Percentiles rank a stretch among this genome's conserved stretches.
Evolutionary conservation across 441 rosid species (phyloP).

Genomic region (Pelargonium cotyledonis): DNA sequence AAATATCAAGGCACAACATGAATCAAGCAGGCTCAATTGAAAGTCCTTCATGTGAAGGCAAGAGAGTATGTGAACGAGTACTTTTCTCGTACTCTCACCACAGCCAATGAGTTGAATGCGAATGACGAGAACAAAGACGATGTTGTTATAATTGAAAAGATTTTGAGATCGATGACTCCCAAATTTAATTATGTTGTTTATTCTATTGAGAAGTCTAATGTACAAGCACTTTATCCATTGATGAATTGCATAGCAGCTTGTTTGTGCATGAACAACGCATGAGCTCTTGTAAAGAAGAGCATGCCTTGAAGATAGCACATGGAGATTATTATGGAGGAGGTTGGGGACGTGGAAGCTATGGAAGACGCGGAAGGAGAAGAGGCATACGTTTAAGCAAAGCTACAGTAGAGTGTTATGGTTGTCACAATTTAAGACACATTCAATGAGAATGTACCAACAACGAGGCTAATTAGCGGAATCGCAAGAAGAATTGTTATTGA

Average conservation of each 20-base stretch:
- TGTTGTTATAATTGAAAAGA: background rate
- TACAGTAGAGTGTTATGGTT: constrained; percentile 12
- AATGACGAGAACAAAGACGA: background rate
- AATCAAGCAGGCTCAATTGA: background rate
- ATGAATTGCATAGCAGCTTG: background rate
- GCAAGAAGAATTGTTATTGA: background rate
- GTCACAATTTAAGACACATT: constrained; percentile 11
- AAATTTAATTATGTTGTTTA: background rate
- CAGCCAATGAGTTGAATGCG: background rate
- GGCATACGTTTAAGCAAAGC: no score
- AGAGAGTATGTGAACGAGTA: background rate
- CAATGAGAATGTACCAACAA: constrained; percentile 2
- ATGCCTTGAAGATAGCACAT: background rate
- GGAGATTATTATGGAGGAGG: background rate
- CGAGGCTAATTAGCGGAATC: background rate
- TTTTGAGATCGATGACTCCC: background rate
- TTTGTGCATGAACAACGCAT: background rate
- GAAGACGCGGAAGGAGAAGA: background rate
- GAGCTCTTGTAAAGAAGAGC: background rate
- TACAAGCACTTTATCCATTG: background rate
- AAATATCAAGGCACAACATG: background rate
- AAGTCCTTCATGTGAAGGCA: background rate
- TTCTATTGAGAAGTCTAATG: background rate
- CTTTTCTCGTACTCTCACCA: background rate
- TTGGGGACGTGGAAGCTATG: no score